phyloP scores from a whole-genome alignment of 2,329 filamentous ascomycete species.

The Ilyonectria mors-panacis region DNA sequence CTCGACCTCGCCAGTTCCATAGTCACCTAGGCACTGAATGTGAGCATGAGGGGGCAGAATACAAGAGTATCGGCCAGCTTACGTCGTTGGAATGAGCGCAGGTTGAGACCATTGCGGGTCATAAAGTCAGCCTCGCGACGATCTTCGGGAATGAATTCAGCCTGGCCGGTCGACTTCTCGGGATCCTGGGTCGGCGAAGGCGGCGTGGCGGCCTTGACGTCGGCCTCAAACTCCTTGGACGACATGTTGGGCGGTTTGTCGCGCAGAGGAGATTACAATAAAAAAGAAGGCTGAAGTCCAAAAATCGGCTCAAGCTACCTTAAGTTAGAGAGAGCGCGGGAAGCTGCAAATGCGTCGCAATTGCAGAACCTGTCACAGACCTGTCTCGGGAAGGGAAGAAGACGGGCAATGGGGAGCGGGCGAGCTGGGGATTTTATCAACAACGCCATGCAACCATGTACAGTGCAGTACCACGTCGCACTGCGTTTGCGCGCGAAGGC shows the following conservation, averaged over 20 bases:
- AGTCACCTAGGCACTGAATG: constrained; percentile 39
- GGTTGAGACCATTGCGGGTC: constrained; percentile 49
- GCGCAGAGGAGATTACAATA: neutral
- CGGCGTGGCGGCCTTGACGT: constrained; percentile 35
- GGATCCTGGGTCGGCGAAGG: constrained; percentile 31
- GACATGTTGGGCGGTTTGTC: constrained; percentile 29
- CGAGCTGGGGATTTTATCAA: constrained; percentile 18
- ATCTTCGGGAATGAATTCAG: constrained; percentile 37
- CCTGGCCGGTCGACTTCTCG: constrained; percentile 29
- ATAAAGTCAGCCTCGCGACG: constrained; percentile 46
- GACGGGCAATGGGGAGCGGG: neutral
- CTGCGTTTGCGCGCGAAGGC: constrained; percentile 32
- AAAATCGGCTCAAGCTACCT: too few relatives aligned
- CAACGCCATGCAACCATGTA: neutral
- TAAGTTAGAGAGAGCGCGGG: neutral
- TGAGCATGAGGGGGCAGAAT: constrained; percentile 22
- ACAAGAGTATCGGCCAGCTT: constrained; percentile 16
- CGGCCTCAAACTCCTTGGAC: constrained; percentile 41
- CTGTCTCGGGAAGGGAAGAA: neutral
- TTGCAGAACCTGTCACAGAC: constrained; percentile 2
- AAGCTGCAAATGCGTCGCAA: neutral
- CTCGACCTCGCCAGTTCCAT: constrained; percentile 48
- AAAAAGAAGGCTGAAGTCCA: too few relatives aligned
- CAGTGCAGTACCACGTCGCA: constrained; percentile 20
- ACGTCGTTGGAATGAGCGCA: constrained; percentile 44